phyloP scores from a whole-genome alignment of 306 rosid species.

The Gleditsia sinensis region DNA sequence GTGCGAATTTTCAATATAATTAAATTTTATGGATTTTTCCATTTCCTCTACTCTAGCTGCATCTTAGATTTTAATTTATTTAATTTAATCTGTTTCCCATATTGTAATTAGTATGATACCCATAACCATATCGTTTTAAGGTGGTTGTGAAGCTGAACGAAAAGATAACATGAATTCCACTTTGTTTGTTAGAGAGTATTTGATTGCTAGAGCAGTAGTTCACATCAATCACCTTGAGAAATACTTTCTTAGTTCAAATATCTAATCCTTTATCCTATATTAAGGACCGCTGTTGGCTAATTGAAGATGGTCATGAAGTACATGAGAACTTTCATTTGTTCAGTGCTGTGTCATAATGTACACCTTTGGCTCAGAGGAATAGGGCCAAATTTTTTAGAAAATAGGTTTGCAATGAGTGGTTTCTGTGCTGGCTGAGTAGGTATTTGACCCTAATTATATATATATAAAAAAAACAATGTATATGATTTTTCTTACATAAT shows the following conservation, averaged over 20 bases:
- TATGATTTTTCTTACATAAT: neutral
- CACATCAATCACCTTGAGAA: conserved; percentile 6
- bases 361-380: neutral
- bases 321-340: neutral
- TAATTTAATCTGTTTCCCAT: neutral
- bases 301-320: neutral
- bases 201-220: conserved; percentile 1
- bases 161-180: conserved; percentile 6
- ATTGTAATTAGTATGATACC: neutral
- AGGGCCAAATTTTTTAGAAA: neutral
- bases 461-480: neutral
- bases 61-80: neutral
- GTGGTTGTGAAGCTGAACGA: conserved; percentile 2
- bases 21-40: neutral
- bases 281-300: neutral
- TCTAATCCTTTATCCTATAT: neutral
- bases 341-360: neutral
- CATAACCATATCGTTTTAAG: neutral
- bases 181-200: neutral
- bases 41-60: neutral
- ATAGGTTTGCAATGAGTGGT: neutral
- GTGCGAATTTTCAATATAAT: neutral
- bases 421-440: neutral
- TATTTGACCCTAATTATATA: neutral
- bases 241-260: neutral